These are phyloP conservation scores for Aaosphaeria pasadenensis DNA, from an alignment of 2,329 filamentous ascomycete species.

Conservation along the genomic window DNA sequence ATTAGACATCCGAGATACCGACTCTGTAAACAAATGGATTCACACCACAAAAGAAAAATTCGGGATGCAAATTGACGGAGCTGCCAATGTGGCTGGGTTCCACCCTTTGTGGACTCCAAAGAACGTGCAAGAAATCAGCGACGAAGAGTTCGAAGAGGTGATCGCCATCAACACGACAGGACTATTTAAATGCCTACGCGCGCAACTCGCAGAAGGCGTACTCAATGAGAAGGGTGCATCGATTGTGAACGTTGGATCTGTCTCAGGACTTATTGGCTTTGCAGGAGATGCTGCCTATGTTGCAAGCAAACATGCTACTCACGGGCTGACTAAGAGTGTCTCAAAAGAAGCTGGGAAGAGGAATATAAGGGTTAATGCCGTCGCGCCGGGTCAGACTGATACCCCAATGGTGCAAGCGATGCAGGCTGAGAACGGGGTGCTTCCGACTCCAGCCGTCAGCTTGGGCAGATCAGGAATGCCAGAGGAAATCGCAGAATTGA, in stretches of 20 bases:
- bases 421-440: slow-evolving; percentile 3
- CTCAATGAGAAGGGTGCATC: background rate
- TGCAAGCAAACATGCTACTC: slow-evolving; percentile 12
- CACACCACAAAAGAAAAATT: slow-evolving; percentile 4
- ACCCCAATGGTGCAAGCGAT: slow-evolving; percentile 11
- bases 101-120: slow-evolving; percentile 8
- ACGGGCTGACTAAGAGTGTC: slow-evolving; percentile 9
- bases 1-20: slow-evolving; percentile 7
- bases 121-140: slow-evolving; percentile 5
- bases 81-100: slow-evolving; percentile 12
- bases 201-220: slow-evolving; percentile 5
- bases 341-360: slow-evolving; percentile 10
- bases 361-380: slow-evolving; percentile 8
- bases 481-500: slow-evolving; percentile 11
- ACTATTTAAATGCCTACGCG: slow-evolving; percentile 12
- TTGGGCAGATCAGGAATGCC: slow-evolving; percentile 38
- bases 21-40: slow-evolving; percentile 8
- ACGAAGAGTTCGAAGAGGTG: slow-evolving; percentile 10
- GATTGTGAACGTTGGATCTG: slow-evolving; percentile 9
- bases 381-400: slow-evolving; percentile 9
- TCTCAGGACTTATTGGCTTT: slow-evolving; percentile 11
- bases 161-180: slow-evolving; percentile 9
- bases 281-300: slow-evolving; percentile 8
- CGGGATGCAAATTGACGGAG: slow-evolving; percentile 5
- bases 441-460: slow-evolving; percentile 23